phyloP scores from a whole-genome alignment of 768 basidiomycete genomes.

The Kwoniella sp. region DNA sequence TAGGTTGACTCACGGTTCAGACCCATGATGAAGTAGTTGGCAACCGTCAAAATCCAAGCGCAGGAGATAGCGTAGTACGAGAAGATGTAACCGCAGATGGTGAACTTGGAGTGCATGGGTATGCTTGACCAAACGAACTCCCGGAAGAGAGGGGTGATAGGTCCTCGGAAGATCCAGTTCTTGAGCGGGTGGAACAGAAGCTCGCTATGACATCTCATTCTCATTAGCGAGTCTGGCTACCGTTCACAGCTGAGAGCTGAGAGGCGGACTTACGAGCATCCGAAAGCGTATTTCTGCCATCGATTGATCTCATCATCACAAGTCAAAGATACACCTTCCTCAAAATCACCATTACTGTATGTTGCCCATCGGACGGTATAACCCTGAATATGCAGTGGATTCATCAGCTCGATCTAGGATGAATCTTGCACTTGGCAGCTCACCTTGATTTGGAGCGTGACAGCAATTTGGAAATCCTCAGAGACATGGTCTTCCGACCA shows the following conservation, averaged over 20 bases:
- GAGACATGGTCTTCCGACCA: slow-evolving; percentile 83
- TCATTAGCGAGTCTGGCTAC: not conserved
- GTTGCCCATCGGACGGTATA: slow-evolving; percentile 64
- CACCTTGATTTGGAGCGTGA: slow-evolving; percentile 68
- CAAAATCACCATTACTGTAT: slow-evolving; percentile 80
- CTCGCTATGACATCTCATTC: slow-evolving; percentile 43
- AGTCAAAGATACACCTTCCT: slow-evolving; percentile 87
- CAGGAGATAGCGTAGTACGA: slow-evolving; percentile 62
- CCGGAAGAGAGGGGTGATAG: slow-evolving; percentile 64
- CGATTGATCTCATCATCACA: slow-evolving; percentile 87
- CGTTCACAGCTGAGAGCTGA: too few species aligned
- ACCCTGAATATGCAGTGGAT: slow-evolving; percentile 25
- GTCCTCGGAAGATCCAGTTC: slow-evolving; percentile 75
- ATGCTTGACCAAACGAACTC: slow-evolving; percentile 57
- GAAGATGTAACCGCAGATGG: slow-evolving; percentile 62
- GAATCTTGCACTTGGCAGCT: not conserved
- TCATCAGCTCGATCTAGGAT: not conserved
- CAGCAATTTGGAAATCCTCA: slow-evolving; percentile 84
- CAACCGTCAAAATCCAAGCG: slow-evolving; percentile 64
- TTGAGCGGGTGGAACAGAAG: slow-evolving; percentile 82
- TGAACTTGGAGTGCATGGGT: slow-evolving; percentile 62
- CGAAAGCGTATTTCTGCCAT: slow-evolving; percentile 71
- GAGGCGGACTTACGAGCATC: slow-evolving; percentile 50
- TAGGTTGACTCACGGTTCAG: slow-evolving; percentile 50
- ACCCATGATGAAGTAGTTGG: slow-evolving; percentile 74